Conservation (phyloP, 1,284 basidiomycete species). For the Thecaphora thlaspeos region DNA sequence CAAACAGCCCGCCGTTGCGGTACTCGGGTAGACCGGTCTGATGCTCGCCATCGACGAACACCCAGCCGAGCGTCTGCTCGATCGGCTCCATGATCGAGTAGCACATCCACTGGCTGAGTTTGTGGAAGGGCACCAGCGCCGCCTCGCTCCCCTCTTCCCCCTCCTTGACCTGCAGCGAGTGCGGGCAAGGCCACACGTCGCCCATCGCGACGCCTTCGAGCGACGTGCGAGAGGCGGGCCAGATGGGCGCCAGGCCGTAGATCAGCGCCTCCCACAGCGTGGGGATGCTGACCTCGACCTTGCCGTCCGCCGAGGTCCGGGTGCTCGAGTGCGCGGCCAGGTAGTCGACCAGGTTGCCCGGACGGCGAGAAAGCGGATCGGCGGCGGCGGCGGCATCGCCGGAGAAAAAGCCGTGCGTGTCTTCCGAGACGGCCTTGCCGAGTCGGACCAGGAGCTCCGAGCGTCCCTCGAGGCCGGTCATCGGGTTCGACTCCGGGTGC, state of each 20-base stretch:
- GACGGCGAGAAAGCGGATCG: constrained; percentile 5
- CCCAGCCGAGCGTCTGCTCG: constrained; percentile 67
- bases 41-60: constrained; percentile 70
- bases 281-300: constrained; percentile 15
- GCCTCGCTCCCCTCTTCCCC: constrained; percentile 58
- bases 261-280: constrained; percentile 78
- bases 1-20: constrained; percentile 67
- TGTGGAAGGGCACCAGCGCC: constrained; percentile 79
- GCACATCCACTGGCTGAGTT: constrained; percentile 75
- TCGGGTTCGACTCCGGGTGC: constrained; percentile 68
- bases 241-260: constrained; percentile 78
- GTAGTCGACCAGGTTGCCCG: constrained; percentile 63
- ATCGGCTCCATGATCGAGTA: constrained; percentile 47
- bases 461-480: constrained; percentile 86
- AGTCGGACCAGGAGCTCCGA: constrained; percentile 64
- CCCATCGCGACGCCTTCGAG: constrained; percentile 72
- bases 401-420: constrained; percentile 30
- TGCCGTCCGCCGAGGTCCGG: constrained; percentile 49
- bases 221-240: constrained; percentile 72
- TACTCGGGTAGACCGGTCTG: constrained; percentile 64
- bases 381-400: constrained; percentile 8
- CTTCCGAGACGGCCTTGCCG: constrained; percentile 25
- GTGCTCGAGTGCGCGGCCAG: constrained; percentile 60
- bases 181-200: constrained; percentile 74
- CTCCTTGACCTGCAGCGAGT: constrained; percentile 2